Conservation (phyloP, 352 stramenopile genomes). For the Globisporangium emineosum region DNA sequence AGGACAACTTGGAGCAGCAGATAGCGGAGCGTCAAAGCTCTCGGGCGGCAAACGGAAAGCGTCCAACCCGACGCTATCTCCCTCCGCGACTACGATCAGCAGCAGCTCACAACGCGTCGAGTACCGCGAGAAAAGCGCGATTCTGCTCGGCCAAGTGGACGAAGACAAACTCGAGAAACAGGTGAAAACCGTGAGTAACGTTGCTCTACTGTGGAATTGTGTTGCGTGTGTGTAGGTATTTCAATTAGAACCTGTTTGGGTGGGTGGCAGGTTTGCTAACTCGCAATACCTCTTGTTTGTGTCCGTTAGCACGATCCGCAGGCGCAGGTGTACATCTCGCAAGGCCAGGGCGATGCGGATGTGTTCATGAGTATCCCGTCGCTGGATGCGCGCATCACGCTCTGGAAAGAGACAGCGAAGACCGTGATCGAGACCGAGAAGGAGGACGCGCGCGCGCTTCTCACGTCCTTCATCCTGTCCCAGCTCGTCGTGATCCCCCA, state of each 20-base stretch:
- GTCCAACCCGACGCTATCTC: constrained; percentile 8
- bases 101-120: constrained; percentile 32
- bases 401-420: constrained; percentile 76
- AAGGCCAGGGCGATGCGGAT: constrained; percentile 70
- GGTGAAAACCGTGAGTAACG: constrained; percentile 62
- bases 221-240: too few relatives aligned
- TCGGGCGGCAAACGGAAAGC: constrained; percentile 17
- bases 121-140: constrained; percentile 53
- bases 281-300: neutral
- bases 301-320: constrained; percentile 51
- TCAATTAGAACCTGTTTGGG: too few relatives aligned
- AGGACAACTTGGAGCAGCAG: neutral
- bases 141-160: constrained; percentile 70
- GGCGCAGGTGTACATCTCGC: constrained; percentile 76
- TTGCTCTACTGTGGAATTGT: neutral
- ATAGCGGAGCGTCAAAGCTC: neutral
- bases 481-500: constrained; percentile 26
- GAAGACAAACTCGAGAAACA: constrained; percentile 78
- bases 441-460: constrained; percentile 58
- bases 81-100: neutral
- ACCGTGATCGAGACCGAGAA: constrained; percentile 79
- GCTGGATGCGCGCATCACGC: constrained; percentile 66
- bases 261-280: neutral
- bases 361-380: constrained; percentile 82
- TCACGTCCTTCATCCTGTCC: constrained; percentile 54